Conservation (phyloP, 2,329 filamentous ascomycete species). For the Botryosphaeria dothidea region DNA sequence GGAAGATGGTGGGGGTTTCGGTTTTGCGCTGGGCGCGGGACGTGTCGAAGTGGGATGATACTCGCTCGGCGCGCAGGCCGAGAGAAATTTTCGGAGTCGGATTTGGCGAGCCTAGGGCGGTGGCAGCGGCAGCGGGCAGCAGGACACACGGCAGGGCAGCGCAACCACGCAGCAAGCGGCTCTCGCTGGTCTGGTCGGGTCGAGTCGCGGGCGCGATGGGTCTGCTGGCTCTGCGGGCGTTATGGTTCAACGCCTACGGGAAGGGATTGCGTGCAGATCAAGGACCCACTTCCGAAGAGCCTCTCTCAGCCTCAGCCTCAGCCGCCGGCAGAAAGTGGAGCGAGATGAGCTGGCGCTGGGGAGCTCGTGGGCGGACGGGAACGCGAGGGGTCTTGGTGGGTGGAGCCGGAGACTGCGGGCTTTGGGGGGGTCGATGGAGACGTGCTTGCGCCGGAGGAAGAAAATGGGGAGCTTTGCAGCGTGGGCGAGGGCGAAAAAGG, state of each 20-base stretch:
- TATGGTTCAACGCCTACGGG: conserved; percentile 18
- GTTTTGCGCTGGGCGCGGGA: conserved; percentile 18
- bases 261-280: conserved; percentile 20
- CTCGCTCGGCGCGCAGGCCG: conserved; percentile 19
- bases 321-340: conserved; percentile 19
- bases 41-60: conserved; percentile 19
- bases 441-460: conserved; percentile 1
- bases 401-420: conserved; percentile 6
- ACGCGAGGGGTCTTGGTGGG: neutral
- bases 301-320: conserved; percentile 19
- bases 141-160: neutral
- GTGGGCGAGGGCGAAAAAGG: conserved; percentile 17
- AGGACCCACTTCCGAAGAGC: conserved; percentile 19
- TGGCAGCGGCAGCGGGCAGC: neutral
- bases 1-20: conserved; percentile 16
- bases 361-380: neutral
- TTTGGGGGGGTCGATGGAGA: conserved; percentile 13
- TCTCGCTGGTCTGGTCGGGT: neutral
- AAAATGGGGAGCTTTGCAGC: neutral
- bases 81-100: conserved; percentile 20
- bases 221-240: conserved; percentile 5
- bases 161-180: conserved; percentile 2
- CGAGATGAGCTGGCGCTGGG: conserved; percentile 3
- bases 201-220: conserved; percentile 3
- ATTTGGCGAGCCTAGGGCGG: conserved; percentile 14